Evolutionary conservation across 768 basidiomycete genomes (phyloP), one percentile per base, ranked within the genome.

Genomic region (Tricholoma bakamatsutake): DNA sequence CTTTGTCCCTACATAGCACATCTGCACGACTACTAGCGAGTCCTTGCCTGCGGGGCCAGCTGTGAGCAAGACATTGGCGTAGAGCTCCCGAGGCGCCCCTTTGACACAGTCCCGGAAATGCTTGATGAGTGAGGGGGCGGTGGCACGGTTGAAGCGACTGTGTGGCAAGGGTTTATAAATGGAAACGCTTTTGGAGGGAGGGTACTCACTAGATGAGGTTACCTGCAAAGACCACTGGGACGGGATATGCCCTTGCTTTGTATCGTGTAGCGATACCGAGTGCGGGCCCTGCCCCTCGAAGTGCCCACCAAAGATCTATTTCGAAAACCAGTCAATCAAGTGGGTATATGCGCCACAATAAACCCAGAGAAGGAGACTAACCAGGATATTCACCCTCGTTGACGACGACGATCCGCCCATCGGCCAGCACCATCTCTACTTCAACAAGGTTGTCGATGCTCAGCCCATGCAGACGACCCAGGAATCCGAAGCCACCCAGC

Each of bases 91-190:
- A 1, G 93, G 91, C 11, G 90, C 89, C 39, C 85, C 84, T 66
- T 95, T 95, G 73, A 95, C 81, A 64, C 92, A 94, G 68, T 97
- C 94, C 24, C 94, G 84, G 73, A 93, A 92, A 70, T 96, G 94
- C 60, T 85, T 87, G 66, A 97, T 84, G 45, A 96, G 81, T 4
- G 90, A 92, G 3, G 91, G 85, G 0, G 94, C 87, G 0, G 92
- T 95, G n/a, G 84, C 80, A 48, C 79, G 81, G 68, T 91, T 85
- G 73, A 96, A 97, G 35, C 90, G 88, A 69, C 93, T 95, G 63
- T 6, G 58, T 46, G 12, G 30, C 43, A 45, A 45, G 24, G 5
- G 7, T 45, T 45, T 50, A 60, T 55, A 15, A 24, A 54, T 34
- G 61, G 61, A 52, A 4, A 8, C 46, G 7, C 39, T 17, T 30